Evolutionary conservation across 192 early-diverging fungal species (phyloP).

Genomic region (Entomortierella parvispora): DNA sequence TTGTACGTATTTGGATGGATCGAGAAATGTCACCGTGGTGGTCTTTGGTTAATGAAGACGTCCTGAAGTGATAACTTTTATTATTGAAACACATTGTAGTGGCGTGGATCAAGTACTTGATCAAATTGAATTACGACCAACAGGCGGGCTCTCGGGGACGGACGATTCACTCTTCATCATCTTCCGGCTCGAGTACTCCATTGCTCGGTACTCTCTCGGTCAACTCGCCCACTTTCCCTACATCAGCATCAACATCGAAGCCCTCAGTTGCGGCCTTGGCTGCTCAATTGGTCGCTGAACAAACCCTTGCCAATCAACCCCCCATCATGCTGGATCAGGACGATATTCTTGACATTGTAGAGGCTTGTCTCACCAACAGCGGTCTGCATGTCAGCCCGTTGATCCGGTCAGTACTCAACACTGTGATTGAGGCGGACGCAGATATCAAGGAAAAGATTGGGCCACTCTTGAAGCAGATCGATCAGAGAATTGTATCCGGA

Average conservation of each 20-base stretch:
- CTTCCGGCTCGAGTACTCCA: constrained; percentile 13
- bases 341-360: constrained; percentile 44
- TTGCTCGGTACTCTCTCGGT: constrained; percentile 6
- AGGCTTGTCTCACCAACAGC: constrained; percentile 40
- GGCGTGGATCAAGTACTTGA: constrained; percentile 47
- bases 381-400: constrained; percentile 35
- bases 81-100: background rate
- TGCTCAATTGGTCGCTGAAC: constrained; percentile 24
- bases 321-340: constrained; percentile 37
- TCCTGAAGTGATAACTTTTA: background rate
- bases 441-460: constrained; percentile 43
- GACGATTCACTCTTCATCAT: background rate
- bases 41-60: background rate
- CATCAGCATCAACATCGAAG: constrained; percentile 6
- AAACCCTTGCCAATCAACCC: constrained; percentile 14
- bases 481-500: constrained; percentile 31
- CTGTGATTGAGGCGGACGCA: constrained; percentile 40
- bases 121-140: constrained; percentile 35
- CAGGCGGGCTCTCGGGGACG: background rate
- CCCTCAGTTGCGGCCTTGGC: constrained; percentile 31
- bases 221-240: background rate
- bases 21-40: background rate
- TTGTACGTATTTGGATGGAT: constrained; percentile 16
- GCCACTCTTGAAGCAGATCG: constrained; percentile 31
- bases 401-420: constrained; percentile 42